A percentile compares a stretch with the other conserved stretches of the same genome.
Conservation (phyloP, 2,329 filamentous ascomycete species). For the Cordyceps javanica region DNA sequence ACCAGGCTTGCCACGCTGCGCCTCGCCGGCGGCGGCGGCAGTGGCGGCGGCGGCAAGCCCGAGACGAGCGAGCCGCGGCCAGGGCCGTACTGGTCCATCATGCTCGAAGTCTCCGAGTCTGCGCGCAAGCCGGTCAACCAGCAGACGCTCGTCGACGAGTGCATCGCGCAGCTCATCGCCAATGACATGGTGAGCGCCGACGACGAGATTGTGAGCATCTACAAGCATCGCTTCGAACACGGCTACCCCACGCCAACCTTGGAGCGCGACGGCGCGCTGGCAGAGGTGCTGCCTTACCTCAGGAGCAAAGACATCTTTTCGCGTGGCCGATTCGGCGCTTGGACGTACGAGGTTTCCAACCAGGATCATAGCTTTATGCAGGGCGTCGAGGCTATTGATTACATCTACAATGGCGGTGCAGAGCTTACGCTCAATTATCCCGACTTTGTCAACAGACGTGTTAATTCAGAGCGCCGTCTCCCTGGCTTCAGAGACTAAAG, state of each 20-base stretch:
- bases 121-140: slow-evolving; percentile 81
- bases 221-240: slow-evolving; percentile 90
- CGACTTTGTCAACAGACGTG: slow-evolving; percentile 81
- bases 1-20: slow-evolving; percentile 74
- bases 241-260: slow-evolving; percentile 86
- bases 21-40: slow-evolving; percentile 71
- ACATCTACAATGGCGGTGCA: slow-evolving; percentile 79
- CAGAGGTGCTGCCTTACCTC: slow-evolving; percentile 76
- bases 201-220: slow-evolving; percentile 89
- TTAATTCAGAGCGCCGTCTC: slow-evolving; percentile 40
- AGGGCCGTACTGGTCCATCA: slow-evolving; percentile 95
- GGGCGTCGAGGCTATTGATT: slow-evolving; percentile 88
- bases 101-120: slow-evolving; percentile 91
- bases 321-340: slow-evolving; percentile 85
- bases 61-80: slow-evolving; percentile 57
- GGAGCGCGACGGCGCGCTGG: slow-evolving; percentile 83
- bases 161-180: slow-evolving; percentile 80
- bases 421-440: slow-evolving; percentile 95
- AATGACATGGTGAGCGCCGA: slow-evolving; percentile 79
- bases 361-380: slow-evolving; percentile 59
- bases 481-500: no score
- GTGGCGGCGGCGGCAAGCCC: slow-evolving; percentile 54
- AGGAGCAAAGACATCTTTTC: slow-evolving; percentile 81
- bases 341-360: slow-evolving; percentile 68
- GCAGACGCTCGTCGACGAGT: slow-evolving; percentile 71